Base-by-base conservation (phyloP, 257 asterid species). In the Solanum gracilifrons region DNA sequence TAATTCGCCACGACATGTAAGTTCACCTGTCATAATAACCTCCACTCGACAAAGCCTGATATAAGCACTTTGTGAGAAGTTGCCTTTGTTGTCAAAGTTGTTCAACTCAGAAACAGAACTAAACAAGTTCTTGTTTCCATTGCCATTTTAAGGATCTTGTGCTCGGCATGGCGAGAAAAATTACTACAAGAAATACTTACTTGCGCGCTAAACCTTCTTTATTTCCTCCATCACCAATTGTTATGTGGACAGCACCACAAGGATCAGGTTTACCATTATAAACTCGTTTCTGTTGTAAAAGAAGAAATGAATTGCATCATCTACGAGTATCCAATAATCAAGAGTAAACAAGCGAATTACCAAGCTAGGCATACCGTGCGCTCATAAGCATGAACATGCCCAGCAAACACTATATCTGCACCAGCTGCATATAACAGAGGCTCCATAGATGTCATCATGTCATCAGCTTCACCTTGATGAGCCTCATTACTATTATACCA, bases 371-470 rank as follows among this genome's bases (percentile, higher is more conserved):
- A 74, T 94, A 97, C 99, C 90, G 97, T 83, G 89, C 99, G 99
- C 51, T 97, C 98, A 64, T 97, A 97, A 88, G 99, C 99, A 92
- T 97, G 98, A 69, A 97, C 99, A 77, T 97, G 99, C 85, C 99
- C 98, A 27, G 98, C 89, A 41, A 97, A 88, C 71, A 92, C 93
- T 46, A 95, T 43, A 88, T 95, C 99, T 29, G 90, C 98, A 25
- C 94, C 95, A 31, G 95, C 98, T 83, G 94, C 94, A 88, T 93
- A 87, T 11, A 97, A 92, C 92, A 97, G 83, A 37, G 95, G 96
- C 86, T 97, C 99, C 92, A 97, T 93, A 48, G 98, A 82, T 80
- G 91, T 86, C 98, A 91, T 95, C 99, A 97, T 97, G 79, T 84
- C 89, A 73, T 94, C 92, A 36, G 98, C 98, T 93, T 97, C 99